Conservation (phyloP, 257 asterid species). For the Solanum appendiculatum region DNA sequence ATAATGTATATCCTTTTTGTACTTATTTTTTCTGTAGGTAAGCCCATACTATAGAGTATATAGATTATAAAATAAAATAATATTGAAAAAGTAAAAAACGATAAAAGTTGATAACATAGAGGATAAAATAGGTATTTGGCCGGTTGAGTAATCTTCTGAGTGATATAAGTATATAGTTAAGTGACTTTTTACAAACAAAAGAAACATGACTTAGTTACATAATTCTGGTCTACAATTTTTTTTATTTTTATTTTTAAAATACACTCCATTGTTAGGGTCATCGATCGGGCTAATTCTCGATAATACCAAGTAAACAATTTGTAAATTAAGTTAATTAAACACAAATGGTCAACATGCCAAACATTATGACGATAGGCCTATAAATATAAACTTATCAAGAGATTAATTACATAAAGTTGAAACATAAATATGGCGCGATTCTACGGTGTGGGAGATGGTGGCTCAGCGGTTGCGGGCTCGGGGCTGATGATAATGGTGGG, state of each 20-base stretch:
- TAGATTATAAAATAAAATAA: no score
- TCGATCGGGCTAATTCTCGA: neutral
- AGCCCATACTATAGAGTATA: neutral
- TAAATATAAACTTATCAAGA: neutral
- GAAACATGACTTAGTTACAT: no score
- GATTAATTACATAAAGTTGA: neutral
- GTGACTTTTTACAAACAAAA: no score
- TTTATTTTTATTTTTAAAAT: no score
- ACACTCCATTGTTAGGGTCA: neutral
- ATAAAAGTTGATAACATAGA: neutral
- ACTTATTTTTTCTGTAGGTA: neutral
- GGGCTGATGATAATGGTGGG: constrained; percentile 1
- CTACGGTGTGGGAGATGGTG: neutral
- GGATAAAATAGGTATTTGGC: neutral
- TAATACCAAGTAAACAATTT: neutral
- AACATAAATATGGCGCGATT: neutral
- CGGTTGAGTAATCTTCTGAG: no score
- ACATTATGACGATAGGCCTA: neutral
- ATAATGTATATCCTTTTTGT: neutral
- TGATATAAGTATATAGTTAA: no score
- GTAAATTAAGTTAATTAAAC: neutral
- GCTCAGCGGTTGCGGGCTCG: neutral
- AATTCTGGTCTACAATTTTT: no score
- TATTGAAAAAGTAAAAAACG: neutral
- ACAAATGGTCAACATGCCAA: neutral